Evolutionary conservation across 1,284 basidiomycete genomes (phyloP).

Genomic region (Papiliotrema fonsecae): DNA sequence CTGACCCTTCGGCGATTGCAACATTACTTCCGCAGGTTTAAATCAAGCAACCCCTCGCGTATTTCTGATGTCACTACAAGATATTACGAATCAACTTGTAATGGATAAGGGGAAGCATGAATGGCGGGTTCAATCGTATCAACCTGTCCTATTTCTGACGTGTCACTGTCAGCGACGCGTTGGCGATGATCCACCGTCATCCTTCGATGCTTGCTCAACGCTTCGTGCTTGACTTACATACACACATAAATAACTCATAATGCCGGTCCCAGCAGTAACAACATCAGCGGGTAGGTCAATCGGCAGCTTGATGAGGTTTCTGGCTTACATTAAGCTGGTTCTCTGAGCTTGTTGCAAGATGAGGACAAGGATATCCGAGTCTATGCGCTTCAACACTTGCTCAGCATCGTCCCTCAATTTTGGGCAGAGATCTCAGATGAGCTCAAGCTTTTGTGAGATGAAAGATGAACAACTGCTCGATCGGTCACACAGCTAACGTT

Average conservation of each 20-base stretch:
- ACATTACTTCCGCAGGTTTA: too few species aligned
- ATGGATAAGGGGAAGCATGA: too few species aligned
- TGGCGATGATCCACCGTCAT: background rate
- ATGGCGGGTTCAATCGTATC: too few species aligned
- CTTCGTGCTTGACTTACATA: too few species aligned
- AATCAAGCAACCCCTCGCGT: too few species aligned
- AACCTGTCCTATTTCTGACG: too few species aligned
- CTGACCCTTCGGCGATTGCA: too few species aligned
- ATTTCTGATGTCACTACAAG: too few species aligned
- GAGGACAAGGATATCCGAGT: conserved; percentile 75
- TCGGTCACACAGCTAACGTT: background rate
- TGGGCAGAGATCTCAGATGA: conserved; percentile 98
- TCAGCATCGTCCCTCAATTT: conserved; percentile 79
- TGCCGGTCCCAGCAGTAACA: conserved; percentile 41
- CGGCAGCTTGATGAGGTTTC: background rate
- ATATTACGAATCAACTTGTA: too few species aligned
- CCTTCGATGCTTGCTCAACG: too few species aligned
- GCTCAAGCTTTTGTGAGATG: conserved; percentile 74
- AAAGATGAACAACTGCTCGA: background rate
- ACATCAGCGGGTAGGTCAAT: conserved; percentile 34
- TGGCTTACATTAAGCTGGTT: conserved; percentile 58
- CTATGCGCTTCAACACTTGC: conserved; percentile 79
- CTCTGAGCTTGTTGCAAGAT: conserved; percentile 82
- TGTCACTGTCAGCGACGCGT: too few species aligned
- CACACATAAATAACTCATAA: too few species aligned